phyloP scores from a whole-genome alignment of 345 rosid species.

The Tarenaya hassleriana region DNA sequence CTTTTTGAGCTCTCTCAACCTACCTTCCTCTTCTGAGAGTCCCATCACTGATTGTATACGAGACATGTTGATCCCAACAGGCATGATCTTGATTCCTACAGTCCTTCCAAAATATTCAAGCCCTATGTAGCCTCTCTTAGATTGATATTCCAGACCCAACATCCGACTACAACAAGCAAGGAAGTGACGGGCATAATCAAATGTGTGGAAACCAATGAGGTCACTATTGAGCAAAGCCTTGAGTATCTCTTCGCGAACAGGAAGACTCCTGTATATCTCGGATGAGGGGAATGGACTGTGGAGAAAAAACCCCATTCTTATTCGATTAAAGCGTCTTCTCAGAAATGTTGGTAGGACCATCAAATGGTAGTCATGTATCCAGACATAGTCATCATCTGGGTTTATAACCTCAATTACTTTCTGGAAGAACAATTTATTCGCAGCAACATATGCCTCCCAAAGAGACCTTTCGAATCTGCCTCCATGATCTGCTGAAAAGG shows the following conservation, averaged over 20 bases:
- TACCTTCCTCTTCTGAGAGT: conserved; percentile 20
- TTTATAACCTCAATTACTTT: conserved; percentile 38
- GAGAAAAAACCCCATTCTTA: conserved; percentile 43
- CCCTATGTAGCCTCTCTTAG: conserved; percentile 41
- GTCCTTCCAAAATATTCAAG: conserved; percentile 43
- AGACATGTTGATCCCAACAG: conserved; percentile 40
- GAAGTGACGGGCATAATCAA: conserved; percentile 45
- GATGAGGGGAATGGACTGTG: conserved; percentile 47
- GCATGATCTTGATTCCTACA: conserved; percentile 39
- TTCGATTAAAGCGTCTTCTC: conserved; percentile 33
- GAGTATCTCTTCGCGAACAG: conserved; percentile 39
- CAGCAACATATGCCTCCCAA: conserved; percentile 41
- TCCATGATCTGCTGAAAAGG: conserved; percentile 32
- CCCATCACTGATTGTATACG: conserved; percentile 30
- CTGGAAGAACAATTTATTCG: conserved; percentile 35
- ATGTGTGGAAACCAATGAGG: conserved; percentile 45
- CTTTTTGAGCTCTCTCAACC: conserved; percentile 31
- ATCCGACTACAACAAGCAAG: conserved; percentile 49
- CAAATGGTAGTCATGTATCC: conserved; percentile 47
- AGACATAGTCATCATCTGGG: conserved; percentile 38
- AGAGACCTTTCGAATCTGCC: conserved; percentile 32
- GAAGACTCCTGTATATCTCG: conserved; percentile 39
- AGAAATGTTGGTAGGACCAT: conserved; percentile 40
- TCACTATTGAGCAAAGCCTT: conserved; percentile 38
- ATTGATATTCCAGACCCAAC: conserved; percentile 41